These are phyloP conservation scores for Botrytis galanthina DNA, from an alignment of 2,329 filamentous ascomycete genomes.

Conservation along the genomic window DNA sequence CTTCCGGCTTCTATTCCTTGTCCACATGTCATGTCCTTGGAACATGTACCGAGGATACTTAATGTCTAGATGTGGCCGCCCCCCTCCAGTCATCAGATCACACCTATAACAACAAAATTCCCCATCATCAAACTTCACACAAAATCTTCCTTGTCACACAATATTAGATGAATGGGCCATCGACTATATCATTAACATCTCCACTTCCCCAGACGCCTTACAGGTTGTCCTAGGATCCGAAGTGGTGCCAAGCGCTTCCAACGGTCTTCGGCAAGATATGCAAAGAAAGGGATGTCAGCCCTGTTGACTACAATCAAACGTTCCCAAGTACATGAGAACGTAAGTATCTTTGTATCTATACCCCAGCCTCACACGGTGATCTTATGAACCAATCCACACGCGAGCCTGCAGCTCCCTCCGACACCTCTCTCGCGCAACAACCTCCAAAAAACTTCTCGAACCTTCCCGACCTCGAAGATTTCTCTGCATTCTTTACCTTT, in stretches of 20 bases:
- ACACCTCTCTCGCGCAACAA: constrained; percentile 28
- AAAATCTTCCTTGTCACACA: constrained; percentile 7
- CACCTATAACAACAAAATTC: constrained; percentile 20
- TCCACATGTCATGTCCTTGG: constrained; percentile 33
- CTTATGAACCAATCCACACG: constrained; percentile 33
- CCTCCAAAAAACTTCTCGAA: constrained; percentile 8
- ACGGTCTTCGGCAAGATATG: constrained; percentile 31
- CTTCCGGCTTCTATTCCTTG: constrained; percentile 28
- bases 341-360: constrained; percentile 36
- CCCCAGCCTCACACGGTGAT: constrained; percentile 34
- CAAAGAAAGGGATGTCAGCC: constrained; percentile 34
- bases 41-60: constrained; percentile 35
- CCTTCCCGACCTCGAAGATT: constrained; percentile 17
- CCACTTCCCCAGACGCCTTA: constrained; percentile 21
- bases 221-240: constrained; percentile 16
- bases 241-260: constrained; percentile 20
- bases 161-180: constrained; percentile 15
- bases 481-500: constrained; percentile 12
- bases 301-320: constrained; percentile 30
- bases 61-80: constrained; percentile 28
- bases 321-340: constrained; percentile 33
- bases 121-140: constrained; percentile 15
- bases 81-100: constrained; percentile 34
- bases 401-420: constrained; percentile 25
- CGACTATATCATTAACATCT: constrained; percentile 19